These are phyloP conservation scores for Neocucurbitaria cava DNA, from an alignment of 2,329 filamentous ascomycete genomes.

Conservation along the genomic window DNA sequence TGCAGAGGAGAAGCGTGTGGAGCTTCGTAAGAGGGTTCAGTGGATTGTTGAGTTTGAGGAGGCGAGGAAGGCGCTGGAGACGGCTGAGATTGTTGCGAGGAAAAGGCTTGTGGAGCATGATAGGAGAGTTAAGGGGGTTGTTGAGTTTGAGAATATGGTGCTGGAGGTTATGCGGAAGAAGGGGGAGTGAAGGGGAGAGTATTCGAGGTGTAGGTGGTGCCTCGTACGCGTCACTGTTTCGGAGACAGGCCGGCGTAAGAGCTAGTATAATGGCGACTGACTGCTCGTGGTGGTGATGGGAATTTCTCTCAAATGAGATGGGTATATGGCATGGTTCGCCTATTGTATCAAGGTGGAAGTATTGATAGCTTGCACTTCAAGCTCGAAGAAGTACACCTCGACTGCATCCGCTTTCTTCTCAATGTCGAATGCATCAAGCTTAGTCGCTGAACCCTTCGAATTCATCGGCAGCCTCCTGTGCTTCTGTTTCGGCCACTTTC, in stretches of 20 bases:
- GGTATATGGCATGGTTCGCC: not conserved
- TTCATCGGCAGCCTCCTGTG: constrained; percentile 33
- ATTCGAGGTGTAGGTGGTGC: no score
- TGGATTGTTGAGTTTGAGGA: not conserved
- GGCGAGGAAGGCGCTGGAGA: not conserved
- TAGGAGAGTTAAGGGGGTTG: not conserved
- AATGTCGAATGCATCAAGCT: not conserved
- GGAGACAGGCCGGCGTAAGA: no score
- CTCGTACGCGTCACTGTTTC: no score
- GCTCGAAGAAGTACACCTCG: not conserved
- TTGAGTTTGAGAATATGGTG: not conserved
- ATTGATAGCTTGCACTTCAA: not conserved
- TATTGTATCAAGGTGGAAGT: not conserved
- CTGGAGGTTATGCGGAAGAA: not conserved
- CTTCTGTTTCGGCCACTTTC: constrained; percentile 34
- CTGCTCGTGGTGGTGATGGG: not conserved
- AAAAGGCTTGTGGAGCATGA: not conserved
- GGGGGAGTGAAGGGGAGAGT: not conserved
- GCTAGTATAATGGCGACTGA: no score
- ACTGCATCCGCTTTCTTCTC: not conserved
- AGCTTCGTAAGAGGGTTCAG: not conserved
- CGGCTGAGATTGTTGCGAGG: not conserved
- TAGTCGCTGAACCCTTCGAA: constrained; percentile 48
- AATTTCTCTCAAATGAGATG: no score
- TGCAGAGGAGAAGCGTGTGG: not conserved